Conservation (phyloP, 2,329 filamentous ascomycete species). For the Fusarium oxysporum region DNA sequence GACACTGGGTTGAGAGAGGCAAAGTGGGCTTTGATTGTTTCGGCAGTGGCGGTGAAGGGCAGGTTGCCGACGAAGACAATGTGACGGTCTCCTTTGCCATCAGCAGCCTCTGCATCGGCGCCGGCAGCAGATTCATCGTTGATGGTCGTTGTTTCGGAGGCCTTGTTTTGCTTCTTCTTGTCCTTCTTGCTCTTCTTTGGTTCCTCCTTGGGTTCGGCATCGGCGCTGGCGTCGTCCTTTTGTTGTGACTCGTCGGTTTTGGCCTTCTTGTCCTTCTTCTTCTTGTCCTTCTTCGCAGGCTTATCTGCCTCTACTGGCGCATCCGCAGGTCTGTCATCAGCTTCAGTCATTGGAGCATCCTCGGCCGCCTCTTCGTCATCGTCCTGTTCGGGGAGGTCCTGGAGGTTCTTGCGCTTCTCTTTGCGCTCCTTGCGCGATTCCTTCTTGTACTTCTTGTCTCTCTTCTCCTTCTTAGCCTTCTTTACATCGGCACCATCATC, state of each 20-base stretch:
- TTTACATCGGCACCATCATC: slow-evolving; percentile 46
- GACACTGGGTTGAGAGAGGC: slow-evolving; percentile 67
- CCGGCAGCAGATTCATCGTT: slow-evolving; percentile 15
- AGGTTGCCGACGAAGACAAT: slow-evolving; percentile 75
- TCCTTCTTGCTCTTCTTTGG: slow-evolving; percentile 50
- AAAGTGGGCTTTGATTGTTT: slow-evolving; percentile 80
- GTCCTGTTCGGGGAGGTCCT: slow-evolving; percentile 52
- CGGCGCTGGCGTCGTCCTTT: slow-evolving; percentile 28
- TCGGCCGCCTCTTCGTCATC: slow-evolving; percentile 40
- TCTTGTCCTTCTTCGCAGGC: slow-evolving; percentile 44
- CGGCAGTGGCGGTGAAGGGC: slow-evolving; percentile 81
- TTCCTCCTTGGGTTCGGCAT: slow-evolving; percentile 46
- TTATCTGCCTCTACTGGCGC: slow-evolving; percentile 35
- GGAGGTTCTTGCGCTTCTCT: slow-evolving; percentile 54
- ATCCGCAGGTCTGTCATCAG: slow-evolving; percentile 36
- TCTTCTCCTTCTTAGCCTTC: slow-evolving; percentile 52
- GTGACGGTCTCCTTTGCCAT: slow-evolving; percentile 46
- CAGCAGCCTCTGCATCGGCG: slow-evolving; percentile 29
- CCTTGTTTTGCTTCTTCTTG: slow-evolving; percentile 46
- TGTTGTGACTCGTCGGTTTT: slow-evolving; percentile 43
- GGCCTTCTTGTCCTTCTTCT: slow-evolving; percentile 46
- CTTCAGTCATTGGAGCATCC: slow-evolving; percentile 41
- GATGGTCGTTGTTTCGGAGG: slow-evolving; percentile 24
- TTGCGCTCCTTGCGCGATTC: slow-evolving; percentile 56
- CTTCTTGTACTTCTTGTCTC: slow-evolving; percentile 50